Evolutionary conservation across 1,284 basidiomycete genomes (phyloP).

Genomic region (Amylostereum areolatum): DNA sequence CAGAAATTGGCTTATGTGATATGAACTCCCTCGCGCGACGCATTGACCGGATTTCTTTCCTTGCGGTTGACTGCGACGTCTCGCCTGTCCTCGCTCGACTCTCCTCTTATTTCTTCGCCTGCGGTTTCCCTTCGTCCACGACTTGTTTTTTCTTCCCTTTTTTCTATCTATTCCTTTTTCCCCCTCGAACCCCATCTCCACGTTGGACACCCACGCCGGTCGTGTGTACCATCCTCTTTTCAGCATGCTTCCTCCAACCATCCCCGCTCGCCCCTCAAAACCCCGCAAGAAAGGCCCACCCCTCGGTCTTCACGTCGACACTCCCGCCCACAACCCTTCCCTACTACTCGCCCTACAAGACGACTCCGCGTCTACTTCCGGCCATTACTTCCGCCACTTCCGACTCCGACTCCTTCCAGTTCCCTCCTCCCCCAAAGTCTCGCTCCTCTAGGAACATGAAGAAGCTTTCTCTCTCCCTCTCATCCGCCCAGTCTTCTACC

Average conservation of each 20-base stretch:
- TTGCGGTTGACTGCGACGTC: no score
- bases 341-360: slow-evolving; percentile 45
- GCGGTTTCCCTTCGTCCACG: slow-evolving; percentile 6
- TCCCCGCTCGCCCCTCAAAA: slow-evolving; percentile 16
- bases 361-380: slow-evolving; percentile 37
- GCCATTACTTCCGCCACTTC: slow-evolving; percentile 48
- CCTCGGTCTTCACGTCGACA: slow-evolving; percentile 53
- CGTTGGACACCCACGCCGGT: no score
- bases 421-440: slow-evolving; percentile 33
- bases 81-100: neutral
- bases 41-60: no score
- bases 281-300: slow-evolving; percentile 52
- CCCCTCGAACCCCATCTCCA: slow-evolving; percentile 21
- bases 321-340: slow-evolving; percentile 40
- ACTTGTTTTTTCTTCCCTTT: slow-evolving; percentile 19
- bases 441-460: slow-evolving; percentile 64
- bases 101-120: slow-evolving; percentile 11
- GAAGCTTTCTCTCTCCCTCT: slow-evolving; percentile 63
- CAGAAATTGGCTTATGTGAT: no score
- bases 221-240: no score
- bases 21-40: no score
- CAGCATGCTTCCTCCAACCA: no score
- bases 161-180: slow-evolving; percentile 17
- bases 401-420: slow-evolving; percentile 43
- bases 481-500: slow-evolving; percentile 53